Evolutionary conservation across 441 rosid genomes (phyloP).

Genomic region (Kokia cookei): DNA sequence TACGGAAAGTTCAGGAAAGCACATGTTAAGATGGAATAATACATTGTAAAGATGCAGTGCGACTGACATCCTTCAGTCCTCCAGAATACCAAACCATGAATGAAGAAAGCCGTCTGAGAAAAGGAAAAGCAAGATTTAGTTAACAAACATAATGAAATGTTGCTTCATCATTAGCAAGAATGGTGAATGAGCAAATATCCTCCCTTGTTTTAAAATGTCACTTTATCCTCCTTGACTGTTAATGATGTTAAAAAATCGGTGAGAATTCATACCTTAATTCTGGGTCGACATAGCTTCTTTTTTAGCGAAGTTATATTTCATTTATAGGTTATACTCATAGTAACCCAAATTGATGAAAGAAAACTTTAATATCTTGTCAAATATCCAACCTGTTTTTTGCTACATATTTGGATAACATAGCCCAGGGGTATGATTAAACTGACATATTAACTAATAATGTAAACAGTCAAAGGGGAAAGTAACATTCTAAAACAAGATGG

Average conservation of each 20-base stretch:
- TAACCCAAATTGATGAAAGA: too few relatives aligned
- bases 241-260: not conserved
- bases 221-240: not conserved
- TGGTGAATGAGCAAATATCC: not conserved
- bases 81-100: not conserved
- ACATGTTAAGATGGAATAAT: slow-evolving; percentile 1
- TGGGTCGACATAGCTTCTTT: not conserved
- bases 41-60: not conserved
- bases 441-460: not conserved
- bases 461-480: too few relatives aligned
- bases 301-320: not conserved
- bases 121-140: not conserved
- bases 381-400: too few relatives aligned
- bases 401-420: not conserved
- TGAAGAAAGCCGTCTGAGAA: not conserved
- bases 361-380: too few relatives aligned
- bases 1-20: slow-evolving; percentile 20
- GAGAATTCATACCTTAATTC: not conserved
- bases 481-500: too few relatives aligned
- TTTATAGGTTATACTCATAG: not conserved
- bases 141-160: not conserved
- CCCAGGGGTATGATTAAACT: not conserved
- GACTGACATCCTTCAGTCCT: not conserved
- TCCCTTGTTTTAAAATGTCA: not conserved
- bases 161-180: not conserved